These are phyloP conservation scores for Ceratobasidium sp. DNA, from an alignment of 1,284 basidiomycete genomes.

Conservation along the genomic window DNA sequence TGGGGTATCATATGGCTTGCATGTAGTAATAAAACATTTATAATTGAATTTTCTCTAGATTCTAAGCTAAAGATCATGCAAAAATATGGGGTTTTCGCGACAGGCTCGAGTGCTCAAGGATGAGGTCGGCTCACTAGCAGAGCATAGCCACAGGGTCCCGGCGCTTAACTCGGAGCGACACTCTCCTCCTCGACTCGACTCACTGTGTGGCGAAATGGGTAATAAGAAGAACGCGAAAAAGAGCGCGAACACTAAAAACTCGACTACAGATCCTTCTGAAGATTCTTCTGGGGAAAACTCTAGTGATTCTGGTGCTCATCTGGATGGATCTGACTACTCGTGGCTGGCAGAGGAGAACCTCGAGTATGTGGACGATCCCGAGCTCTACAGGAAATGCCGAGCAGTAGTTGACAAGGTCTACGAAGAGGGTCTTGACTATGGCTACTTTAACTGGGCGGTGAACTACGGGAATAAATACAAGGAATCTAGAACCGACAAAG, in stretches of 20 bases:
- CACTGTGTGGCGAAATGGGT: neutral
- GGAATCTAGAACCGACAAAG: neutral
- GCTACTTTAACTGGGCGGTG: neutral
- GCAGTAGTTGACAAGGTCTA: no score
- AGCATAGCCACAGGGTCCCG: neutral
- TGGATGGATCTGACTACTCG: no score
- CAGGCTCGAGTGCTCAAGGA: neutral
- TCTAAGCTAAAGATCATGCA: neutral
- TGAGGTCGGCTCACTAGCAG: neutral
- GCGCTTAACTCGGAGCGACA: neutral
- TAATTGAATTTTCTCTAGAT: neutral
- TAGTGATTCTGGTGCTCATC: no score
- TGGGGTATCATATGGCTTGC: neutral
- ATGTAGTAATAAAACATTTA: neutral
- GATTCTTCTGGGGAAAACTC: no score
- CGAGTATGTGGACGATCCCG: no score
- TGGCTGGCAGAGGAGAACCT: no score
- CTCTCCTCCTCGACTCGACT: neutral
- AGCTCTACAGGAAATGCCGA: no score
- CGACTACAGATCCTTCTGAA: no score
- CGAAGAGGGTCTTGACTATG: no score
- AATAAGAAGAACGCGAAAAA: neutral
- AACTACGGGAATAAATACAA: neutral
- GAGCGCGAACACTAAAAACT: neutral
- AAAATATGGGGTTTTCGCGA: neutral